Evolutionary conservation across 192 early-diverging fungal genomes (phyloP), one percentile per base, ranked within the genome.

Genomic region (Polychytrium aggregatum): DNA sequence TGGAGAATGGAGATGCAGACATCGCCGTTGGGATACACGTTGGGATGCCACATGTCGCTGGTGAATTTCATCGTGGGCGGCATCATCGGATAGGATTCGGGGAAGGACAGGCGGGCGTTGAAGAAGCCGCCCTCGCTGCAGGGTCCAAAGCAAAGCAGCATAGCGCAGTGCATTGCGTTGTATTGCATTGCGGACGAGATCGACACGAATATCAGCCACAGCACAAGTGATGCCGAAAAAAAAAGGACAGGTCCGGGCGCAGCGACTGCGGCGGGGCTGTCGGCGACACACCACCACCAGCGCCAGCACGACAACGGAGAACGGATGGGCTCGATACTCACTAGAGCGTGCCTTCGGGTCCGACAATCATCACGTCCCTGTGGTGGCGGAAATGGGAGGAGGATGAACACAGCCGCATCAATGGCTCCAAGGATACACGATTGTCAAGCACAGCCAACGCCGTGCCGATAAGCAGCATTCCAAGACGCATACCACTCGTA

Each of bases 1-100:
- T 88, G 86, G 58, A 98, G 64, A 57, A 98, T 98, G n/a, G 88
- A 90, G 43, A 98, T 96, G 63, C 92, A 96, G 16, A 98, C 90
- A 22, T 79, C 75, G 14, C 95, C 95, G 62, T 90, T 73, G 10
- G 72, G 67, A 61, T 94, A 92, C 4, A 95, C 83, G 49, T 64
- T 98, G 28, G 94, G 94, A 56, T 98, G 94, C 78, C 85, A 93
- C 59, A 98, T 81, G n/a, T 90, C 74, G 37, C 74, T 77, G 7
- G 71, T 58, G 59, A 98, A 98, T 39, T 52, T 72, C 79, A 98
- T 76, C 50, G 79, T 82, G 24, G 95, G 95, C 20, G 95, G 95
- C 74, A 79, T 74, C 37, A 78, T 68, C 28, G 91, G 93, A 55
- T 96, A 98, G 30, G 78, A 65, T 44, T 57, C 50, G n/a, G 57